These are phyloP conservation scores for Aspergillus persii DNA, from an alignment of 2,329 filamentous ascomycete species.

Conservation along the genomic window DNA sequence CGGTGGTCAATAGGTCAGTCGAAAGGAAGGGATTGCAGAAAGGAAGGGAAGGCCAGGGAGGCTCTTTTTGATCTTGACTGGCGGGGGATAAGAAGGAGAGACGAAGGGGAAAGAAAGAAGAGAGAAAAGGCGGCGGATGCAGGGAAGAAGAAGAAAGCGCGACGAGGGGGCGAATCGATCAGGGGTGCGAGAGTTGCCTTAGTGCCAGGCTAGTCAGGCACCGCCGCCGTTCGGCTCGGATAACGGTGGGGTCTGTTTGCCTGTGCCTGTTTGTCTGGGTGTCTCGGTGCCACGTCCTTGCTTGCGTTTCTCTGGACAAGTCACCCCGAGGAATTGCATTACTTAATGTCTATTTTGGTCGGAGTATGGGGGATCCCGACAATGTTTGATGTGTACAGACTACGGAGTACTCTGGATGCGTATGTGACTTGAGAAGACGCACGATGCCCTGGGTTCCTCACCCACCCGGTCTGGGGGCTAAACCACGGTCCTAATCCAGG, in stretches of 20 bases:
- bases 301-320: not conserved
- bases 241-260: slow-evolving; percentile 1
- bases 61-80: slow-evolving; percentile 19
- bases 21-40: slow-evolving; percentile 14
- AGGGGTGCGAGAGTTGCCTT: not conserved
- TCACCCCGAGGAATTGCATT: no score
- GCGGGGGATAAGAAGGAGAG: slow-evolving; percentile 8
- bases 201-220: slow-evolving; percentile 10
- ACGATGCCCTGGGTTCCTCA: no score
- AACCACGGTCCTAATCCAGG: no score
- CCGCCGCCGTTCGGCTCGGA: slow-evolving; percentile 13
- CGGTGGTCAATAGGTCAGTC: slow-evolving; percentile 31
- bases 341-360: not conserved
- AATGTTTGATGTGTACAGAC: no score
- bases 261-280: not conserved
- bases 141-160: slow-evolving; percentile 4
- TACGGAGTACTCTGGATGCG: no score
- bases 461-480: no score
- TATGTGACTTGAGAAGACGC: no score
- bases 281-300: not conserved
- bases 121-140: slow-evolving; percentile 1
- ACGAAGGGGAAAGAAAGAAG: slow-evolving; percentile 6
- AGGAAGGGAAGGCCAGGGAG: slow-evolving; percentile 13
- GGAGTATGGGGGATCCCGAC: no score
- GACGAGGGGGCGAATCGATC: not conserved